Percentiles rank a stretch among this genome's conserved stretches.
Conservation (phyloP, 1,284 basidiomycete genomes). For the Fistulinella cinereoalba region DNA sequence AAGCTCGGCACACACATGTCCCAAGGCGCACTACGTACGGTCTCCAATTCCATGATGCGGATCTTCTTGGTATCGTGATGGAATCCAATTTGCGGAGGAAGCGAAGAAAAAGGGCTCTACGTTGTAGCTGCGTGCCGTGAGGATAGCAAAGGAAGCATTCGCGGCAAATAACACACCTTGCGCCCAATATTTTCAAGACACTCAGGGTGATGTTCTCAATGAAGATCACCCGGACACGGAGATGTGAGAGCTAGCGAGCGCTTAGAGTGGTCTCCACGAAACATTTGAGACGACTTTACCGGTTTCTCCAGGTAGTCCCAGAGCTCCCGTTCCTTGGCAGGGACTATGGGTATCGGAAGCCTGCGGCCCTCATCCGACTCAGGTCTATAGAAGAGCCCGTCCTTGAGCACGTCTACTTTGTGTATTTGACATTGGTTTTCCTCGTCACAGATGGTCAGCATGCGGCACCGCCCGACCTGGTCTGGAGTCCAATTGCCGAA, state of each 20-base stretch:
- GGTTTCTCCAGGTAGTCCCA: constrained; percentile 20
- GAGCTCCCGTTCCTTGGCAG: neutral
- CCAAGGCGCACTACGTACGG: constrained; percentile 38
- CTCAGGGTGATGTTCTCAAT: constrained; percentile 45
- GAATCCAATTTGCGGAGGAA: constrained; percentile 55
- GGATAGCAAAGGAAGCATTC: neutral
- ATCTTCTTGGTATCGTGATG: constrained; percentile 50
- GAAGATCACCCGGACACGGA: constrained; percentile 47
- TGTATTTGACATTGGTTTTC: constrained; percentile 36
- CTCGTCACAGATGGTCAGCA: constrained; percentile 29
- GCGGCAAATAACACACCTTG: constrained; percentile 33
- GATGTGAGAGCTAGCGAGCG: too few species aligned
- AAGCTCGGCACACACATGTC: neutral
- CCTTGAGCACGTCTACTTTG: constrained; percentile 41
- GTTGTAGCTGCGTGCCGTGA: constrained; percentile 21
- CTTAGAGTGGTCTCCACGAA: too few species aligned
- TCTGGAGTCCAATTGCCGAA: constrained; percentile 52
- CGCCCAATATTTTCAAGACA: constrained; percentile 49
- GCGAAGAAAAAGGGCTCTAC: constrained; percentile 60
- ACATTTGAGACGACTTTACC: constrained; percentile 17
- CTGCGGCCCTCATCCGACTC: neutral
- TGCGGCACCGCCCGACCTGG: constrained; percentile 42
- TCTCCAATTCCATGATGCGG: constrained; percentile 37
- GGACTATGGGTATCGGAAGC: constrained; percentile 8
- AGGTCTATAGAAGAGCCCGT: constrained; percentile 29